Evolutionary conservation across 164 flowering plant genomes (phyloP).

Genomic region (Buxus sempervirens): DNA sequence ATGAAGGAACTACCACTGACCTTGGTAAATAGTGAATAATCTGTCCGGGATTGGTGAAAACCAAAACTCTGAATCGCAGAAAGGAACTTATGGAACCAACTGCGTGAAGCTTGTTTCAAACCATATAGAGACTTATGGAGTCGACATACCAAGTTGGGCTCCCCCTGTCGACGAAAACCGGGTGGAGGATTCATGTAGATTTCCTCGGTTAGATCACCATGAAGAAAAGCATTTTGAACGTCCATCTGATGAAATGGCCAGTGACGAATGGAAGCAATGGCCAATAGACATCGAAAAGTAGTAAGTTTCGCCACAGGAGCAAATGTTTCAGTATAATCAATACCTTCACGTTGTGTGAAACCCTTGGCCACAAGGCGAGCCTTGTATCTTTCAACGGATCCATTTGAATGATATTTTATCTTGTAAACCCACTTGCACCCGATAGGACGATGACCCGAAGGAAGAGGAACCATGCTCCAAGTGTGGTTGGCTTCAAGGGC

Average conservation of each 20-base stretch:
- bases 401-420: neutral
- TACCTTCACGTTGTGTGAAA: neutral
- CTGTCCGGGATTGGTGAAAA: too few species aligned
- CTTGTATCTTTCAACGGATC: neutral
- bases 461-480: neutral
- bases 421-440: neutral
- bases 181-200: neutral
- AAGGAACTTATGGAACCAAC: too few species aligned
- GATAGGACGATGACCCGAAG: neutral
- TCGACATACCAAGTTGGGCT: neutral
- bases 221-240: neutral
- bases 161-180: neutral
- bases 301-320: neutral
- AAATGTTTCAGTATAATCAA: neutral
- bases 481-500: neutral
- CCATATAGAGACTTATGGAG: neutral
- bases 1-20: too few species aligned
- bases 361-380: neutral
- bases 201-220: neutral
- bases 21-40: too few species aligned
- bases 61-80: too few species aligned
- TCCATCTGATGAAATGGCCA: neutral
- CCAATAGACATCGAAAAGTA: neutral
- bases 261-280: neutral
- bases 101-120: neutral